phyloP scores from a whole-genome alignment of 192 early-diverging fungal genomes.

The Linnemannia schmuckeri region DNA sequence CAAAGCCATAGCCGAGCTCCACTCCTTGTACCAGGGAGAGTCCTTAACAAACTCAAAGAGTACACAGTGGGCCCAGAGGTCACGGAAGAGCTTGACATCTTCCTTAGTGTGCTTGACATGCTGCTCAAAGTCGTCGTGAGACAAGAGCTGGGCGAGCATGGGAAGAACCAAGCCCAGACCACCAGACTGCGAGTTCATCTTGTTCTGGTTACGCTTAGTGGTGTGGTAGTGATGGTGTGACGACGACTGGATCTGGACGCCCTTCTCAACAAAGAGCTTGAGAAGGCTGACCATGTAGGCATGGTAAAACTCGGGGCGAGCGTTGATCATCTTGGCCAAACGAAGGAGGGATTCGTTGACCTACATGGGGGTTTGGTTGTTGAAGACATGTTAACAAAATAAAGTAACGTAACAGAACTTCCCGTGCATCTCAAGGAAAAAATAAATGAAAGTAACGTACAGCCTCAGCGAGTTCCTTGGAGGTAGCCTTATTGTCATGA shows the following conservation, averaged over 20 bases:
- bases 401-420: too few species aligned
- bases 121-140: constrained; percentile 67
- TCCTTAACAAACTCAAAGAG: constrained; percentile 82
- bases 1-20: constrained; percentile 69
- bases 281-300: constrained; percentile 65
- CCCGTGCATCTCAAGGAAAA: constrained; percentile 22
- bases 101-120: constrained; percentile 70
- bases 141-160: constrained; percentile 69
- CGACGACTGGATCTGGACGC: constrained; percentile 62
- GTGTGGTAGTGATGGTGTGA: constrained; percentile 33
- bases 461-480: constrained; percentile 34
- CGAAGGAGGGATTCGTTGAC: constrained; percentile 58
- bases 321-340: constrained; percentile 59
- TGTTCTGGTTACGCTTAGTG: constrained; percentile 55
- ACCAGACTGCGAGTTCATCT: constrained; percentile 55
- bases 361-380: constrained; percentile 23
- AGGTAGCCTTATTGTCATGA: constrained; percentile 55
- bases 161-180: constrained; percentile 71
- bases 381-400: background rate
- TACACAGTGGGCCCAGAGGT: constrained; percentile 92
- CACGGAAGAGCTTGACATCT: constrained; percentile 80
- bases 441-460: constrained; percentile 26
- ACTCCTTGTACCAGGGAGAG: constrained; percentile 83
- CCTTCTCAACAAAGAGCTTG: constrained; percentile 70
- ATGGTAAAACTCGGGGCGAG: constrained; percentile 67